These are phyloP conservation scores for Xylariaceae sp. DNA, from an alignment of 2,329 filamentous ascomycete species.

Conservation along the genomic window DNA sequence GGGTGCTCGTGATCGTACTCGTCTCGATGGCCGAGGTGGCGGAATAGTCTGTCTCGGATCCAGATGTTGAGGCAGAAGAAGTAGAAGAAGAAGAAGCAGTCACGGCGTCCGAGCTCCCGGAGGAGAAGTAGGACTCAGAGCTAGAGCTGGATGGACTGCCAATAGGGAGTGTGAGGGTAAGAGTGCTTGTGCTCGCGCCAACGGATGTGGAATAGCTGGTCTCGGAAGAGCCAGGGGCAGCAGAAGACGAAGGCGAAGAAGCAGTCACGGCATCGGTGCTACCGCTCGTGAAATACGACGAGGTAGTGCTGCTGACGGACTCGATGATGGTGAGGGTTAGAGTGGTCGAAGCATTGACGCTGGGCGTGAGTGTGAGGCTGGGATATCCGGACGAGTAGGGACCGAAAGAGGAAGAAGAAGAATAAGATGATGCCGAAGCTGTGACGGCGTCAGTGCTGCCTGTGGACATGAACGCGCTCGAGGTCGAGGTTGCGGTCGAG, in stretches of 20 bases:
- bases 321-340: conserved; percentile 2
- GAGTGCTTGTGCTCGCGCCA: too few species aligned
- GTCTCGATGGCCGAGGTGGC: too few species aligned
- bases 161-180: conserved; percentile 3
- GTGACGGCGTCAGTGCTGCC: conserved; percentile 14
- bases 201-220: too few species aligned
- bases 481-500: conserved; percentile 8
- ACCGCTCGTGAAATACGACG: conserved; percentile 6
- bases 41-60: too few species aligned
- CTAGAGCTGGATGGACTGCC: neutral
- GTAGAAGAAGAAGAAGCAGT: conserved; percentile 6
- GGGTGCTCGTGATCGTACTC: too few species aligned
- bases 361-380: too few species aligned
- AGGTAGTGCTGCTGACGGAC: neutral
- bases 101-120: conserved; percentile 7
- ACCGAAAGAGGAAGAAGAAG: too few species aligned
- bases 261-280: conserved; percentile 8
- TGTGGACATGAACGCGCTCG: conserved; percentile 7
- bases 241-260: neutral
- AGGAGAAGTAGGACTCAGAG: conserved; percentile 1
- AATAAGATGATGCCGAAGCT: conserved; percentile 6
- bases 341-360: too few species aligned
- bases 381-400: conserved; percentile 5
- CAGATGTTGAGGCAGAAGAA: neutral
- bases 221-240: neutral